Base-by-base conservation (phyloP, 2,329 filamentous ascomycete species). In the Neonectria hederae region DNA sequence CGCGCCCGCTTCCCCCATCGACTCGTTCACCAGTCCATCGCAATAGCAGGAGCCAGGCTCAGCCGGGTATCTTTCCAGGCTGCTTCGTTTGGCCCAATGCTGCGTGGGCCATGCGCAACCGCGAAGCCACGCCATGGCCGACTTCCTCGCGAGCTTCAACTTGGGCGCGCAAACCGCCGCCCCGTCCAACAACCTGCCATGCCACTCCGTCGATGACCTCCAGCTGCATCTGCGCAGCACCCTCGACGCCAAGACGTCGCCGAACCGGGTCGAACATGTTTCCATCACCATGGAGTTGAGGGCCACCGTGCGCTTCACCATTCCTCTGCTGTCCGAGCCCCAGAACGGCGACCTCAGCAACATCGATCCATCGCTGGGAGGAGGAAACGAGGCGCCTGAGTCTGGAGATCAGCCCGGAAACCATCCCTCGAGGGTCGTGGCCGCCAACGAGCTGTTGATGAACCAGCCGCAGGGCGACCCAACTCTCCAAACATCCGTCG, bases 391-490 rank as follows among this genome's bases (percentile, higher is more conserved):
- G 10, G 66, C 67, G 48, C 53, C 58, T 9, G 38, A 59, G 13
- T 56, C 69, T 9, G 49, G 21, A 2, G 65, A 64, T 5, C 62
- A 61, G 2, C 35, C 63, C 1, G 65, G 64, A 21, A 68, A 64
- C 11, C 74, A 72, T n/a, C 59, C 76, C 14, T 72, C 76, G 42
- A 80, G 81, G 53, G 76, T 77, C 8, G 79, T 87, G 19, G 76
- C 72, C 14, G 83, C 80, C 10, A 80, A 79, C 62, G 83, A 87
- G 42, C 78, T 80, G 0, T 67, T 87, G 17, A 76, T 81, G 68
- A 82, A 82, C 67, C 86, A 87, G 74, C 81, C 83, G 0, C 72
- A 77, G 38, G 81, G 84, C 54, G 78, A 86, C 60, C 83, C 84
- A 0, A 72, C 76, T 1, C 74, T 84, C 35, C 87, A 88, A 70